phyloP scores from a whole-genome alignment of 2,329 filamentous ascomycete genomes.

The Kalaharituber pfeilii region DNA sequence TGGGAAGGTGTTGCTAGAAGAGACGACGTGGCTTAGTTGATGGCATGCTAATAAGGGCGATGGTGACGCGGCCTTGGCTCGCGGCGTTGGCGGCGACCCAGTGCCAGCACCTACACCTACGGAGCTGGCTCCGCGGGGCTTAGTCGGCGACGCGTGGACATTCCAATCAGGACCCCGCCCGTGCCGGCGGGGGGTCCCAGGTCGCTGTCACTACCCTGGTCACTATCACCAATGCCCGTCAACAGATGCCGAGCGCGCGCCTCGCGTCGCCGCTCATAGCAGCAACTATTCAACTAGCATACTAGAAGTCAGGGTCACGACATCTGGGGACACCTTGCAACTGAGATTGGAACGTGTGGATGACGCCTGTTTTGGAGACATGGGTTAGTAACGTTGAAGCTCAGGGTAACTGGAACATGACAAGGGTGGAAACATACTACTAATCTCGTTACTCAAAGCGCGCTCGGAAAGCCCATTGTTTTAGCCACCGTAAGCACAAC shows the following conservation, averaged over 20 bases:
- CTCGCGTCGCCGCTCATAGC: slow-evolving; percentile 89
- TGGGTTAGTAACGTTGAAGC: slow-evolving; percentile 2
- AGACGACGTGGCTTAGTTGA: slow-evolving; percentile 84
- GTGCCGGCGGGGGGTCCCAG: slow-evolving; percentile 46
- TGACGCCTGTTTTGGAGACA: slow-evolving; percentile 40
- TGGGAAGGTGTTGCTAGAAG: slow-evolving; percentile 75
- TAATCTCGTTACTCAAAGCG: slow-evolving; percentile 96
- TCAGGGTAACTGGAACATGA: slow-evolving; percentile 1
- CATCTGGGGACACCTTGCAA: slow-evolving; percentile 73
- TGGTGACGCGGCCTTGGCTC: slow-evolving; percentile 52
- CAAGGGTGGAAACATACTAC: slow-evolving; percentile 50
- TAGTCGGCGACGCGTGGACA: slow-evolving; percentile 11
- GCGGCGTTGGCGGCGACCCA: no score
- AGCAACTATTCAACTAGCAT: slow-evolving; percentile 88
- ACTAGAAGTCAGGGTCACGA: slow-evolving; percentile 83
- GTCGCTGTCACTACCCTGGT: slow-evolving; percentile 29
- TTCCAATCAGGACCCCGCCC: slow-evolving; percentile 26
- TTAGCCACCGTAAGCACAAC: slow-evolving; percentile 97
- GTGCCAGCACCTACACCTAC: slow-evolving; percentile 18
- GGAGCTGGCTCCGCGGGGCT: slow-evolving; percentile 22
- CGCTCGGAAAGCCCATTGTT: slow-evolving; percentile 94
- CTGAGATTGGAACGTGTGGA: slow-evolving; percentile 87
- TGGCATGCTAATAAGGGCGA: slow-evolving; percentile 80
- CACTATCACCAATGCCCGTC: slow-evolving; percentile 72
- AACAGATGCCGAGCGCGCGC: slow-evolving; percentile 83